These are phyloP conservation scores for Pseudovirgaria hyperparasitica DNA, from an alignment of 2,329 filamentous ascomycete genomes.

Conservation along the genomic window DNA sequence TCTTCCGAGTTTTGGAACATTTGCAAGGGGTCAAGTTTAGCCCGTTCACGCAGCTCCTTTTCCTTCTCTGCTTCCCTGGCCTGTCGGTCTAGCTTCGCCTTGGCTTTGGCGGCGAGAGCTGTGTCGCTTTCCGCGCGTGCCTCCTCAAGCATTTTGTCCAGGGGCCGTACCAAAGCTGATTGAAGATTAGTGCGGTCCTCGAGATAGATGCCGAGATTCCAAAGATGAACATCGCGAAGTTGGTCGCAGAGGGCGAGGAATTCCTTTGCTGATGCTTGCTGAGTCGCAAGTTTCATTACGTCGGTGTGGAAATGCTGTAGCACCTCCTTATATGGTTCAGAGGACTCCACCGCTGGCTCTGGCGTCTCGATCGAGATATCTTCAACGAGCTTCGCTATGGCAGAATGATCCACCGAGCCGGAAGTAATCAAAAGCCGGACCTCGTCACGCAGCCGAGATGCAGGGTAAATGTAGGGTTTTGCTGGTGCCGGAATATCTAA, in stretches of 20 bases:
- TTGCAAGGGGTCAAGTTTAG: slow-evolving; percentile 42
- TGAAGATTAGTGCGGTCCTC: slow-evolving; percentile 63
- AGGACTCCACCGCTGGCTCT: slow-evolving; percentile 15
- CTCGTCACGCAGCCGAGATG: slow-evolving; percentile 44
- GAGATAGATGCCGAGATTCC: slow-evolving; percentile 72
- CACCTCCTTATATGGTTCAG: slow-evolving; percentile 35
- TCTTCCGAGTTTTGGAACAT: slow-evolving; percentile 46
- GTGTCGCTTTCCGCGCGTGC: slow-evolving; percentile 43
- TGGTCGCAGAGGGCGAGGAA: slow-evolving; percentile 67
- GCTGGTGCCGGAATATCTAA: slow-evolving; percentile 48
- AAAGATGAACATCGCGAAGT: slow-evolving; percentile 69
- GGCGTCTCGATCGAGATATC: slow-evolving; percentile 24
- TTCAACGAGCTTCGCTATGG: too few species aligned
- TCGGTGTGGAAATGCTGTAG: slow-evolving; percentile 44
- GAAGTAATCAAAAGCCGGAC: slow-evolving; percentile 40
- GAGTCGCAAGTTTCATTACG: slow-evolving; percentile 40
- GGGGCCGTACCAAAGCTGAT: slow-evolving; percentile 59
- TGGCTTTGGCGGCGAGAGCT: slow-evolving; percentile 32
- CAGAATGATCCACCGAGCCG: too few species aligned
- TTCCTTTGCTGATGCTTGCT: slow-evolving; percentile 48
- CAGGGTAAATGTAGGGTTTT: slow-evolving; percentile 47
- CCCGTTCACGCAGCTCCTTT: slow-evolving; percentile 41
- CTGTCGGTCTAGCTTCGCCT: slow-evolving; percentile 38
- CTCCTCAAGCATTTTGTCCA: slow-evolving; percentile 44
- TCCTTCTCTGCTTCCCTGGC: slow-evolving; percentile 47